phyloP scores from a whole-genome alignment of 495 filamentous ascomycete genomes.

The Darksidea phi region DNA sequence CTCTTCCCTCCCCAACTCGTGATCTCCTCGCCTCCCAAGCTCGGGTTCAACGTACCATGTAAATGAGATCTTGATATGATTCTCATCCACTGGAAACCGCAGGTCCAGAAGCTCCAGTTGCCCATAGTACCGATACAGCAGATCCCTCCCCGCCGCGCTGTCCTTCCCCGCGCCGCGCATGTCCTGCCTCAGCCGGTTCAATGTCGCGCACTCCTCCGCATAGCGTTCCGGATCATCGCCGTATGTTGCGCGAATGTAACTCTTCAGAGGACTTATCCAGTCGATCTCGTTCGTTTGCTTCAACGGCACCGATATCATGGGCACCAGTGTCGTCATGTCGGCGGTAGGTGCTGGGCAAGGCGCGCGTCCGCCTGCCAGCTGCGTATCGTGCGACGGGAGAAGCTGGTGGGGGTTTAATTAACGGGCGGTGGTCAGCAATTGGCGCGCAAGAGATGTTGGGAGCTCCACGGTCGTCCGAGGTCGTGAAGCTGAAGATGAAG shows the following conservation, averaged over 20 bases:
- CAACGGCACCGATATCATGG: conserved; percentile 88
- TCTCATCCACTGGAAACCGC: conserved; percentile 94
- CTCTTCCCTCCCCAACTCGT: neutral
- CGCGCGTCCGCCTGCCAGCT: conserved; percentile 31
- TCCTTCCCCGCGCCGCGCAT: conserved; percentile 98
- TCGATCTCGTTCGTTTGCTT: conserved; percentile 99
- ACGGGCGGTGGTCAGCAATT: conserved; percentile 1
- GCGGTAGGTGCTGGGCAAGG: conserved; percentile 23
- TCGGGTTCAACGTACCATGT: conserved; percentile 69
- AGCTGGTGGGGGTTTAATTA: neutral
- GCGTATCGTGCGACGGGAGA: neutral
- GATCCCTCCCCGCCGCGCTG: conserved; percentile 87
- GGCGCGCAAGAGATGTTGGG: neutral
- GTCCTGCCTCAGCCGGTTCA: conserved; percentile 96
- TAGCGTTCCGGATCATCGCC: conserved; percentile 96
- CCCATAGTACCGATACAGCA: conserved; percentile 96
- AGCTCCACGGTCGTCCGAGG: neutral
- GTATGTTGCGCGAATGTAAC: conserved; percentile 89
- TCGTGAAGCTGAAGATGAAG: conserved; percentile 6
- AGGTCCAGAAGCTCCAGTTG: conserved; percentile 93
- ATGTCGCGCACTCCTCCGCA: conserved; percentile 86
- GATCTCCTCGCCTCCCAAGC: conserved; percentile 1
- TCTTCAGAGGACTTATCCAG: conserved; percentile 91
- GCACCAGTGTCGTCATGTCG: conserved; percentile 69
- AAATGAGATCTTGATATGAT: conserved; percentile 97